Conservation (phyloP, 495 filamentous ascomycete genomes). For the Aspergillus egyptiacus region DNA sequence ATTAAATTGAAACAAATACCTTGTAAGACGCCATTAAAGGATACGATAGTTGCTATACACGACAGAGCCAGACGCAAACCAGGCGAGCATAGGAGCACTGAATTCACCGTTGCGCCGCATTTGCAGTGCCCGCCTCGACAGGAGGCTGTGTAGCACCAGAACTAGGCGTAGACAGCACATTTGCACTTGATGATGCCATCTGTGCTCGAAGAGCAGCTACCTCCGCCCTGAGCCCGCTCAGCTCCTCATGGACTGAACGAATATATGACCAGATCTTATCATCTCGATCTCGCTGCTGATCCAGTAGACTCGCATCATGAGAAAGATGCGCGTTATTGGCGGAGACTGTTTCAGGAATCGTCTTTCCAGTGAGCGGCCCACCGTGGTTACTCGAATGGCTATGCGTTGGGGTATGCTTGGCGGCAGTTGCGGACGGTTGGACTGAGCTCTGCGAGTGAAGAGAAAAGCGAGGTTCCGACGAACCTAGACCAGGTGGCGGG, state of each 20-base stretch:
- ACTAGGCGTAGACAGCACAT: slow-evolving; percentile 18
- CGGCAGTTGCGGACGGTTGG: slow-evolving; percentile 13
- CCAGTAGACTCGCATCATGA: slow-evolving; percentile 25
- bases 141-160: slow-evolving; percentile 21
- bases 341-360: slow-evolving; percentile 25
- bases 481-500: slow-evolving; percentile 44
- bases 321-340: slow-evolving; percentile 20
- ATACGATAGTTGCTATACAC: neutral
- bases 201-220: slow-evolving; percentile 37
- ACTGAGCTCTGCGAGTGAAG: slow-evolving; percentile 28
- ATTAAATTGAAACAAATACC: no score
- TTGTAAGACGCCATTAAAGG: no score
- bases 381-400: slow-evolving; percentile 41
- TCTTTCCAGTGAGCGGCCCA: slow-evolving; percentile 20
- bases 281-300: slow-evolving; percentile 28
- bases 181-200: slow-evolving; percentile 31
- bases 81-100: neutral
- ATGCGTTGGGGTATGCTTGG: slow-evolving; percentile 32
- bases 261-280: slow-evolving; percentile 45
- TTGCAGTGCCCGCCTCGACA: slow-evolving; percentile 21
- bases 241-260: slow-evolving; percentile 39
- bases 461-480: slow-evolving; percentile 42
- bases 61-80: neutral
- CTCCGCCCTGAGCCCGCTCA: slow-evolving; percentile 34
- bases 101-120: slow-evolving; percentile 14